These are phyloP conservation scores for Postia placenta DNA, from an alignment of 768 basidiomycete genomes.

Conservation along the genomic window DNA sequence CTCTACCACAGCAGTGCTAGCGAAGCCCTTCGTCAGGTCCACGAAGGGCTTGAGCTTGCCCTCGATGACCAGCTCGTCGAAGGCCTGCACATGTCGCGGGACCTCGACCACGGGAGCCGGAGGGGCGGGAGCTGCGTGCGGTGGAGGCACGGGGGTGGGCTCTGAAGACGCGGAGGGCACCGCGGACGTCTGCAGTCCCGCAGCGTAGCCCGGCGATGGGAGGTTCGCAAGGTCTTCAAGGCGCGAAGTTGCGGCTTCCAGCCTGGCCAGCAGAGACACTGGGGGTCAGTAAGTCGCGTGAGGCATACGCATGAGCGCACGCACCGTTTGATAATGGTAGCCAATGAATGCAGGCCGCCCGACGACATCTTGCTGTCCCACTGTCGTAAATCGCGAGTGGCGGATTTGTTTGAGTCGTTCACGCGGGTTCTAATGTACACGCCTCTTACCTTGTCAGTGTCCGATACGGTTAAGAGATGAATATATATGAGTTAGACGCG, in stretches of 20 bases:
- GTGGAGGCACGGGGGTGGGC: slow-evolving; percentile 22
- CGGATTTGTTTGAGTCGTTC: too few species aligned
- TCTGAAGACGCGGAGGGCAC: slow-evolving; percentile 4
- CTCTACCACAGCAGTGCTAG: slow-evolving; percentile 62
- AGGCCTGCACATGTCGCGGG: slow-evolving; percentile 63
- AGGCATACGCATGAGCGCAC: slow-evolving; percentile 5
- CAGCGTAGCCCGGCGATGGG: slow-evolving; percentile 21
- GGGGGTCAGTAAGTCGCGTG: slow-evolving; percentile 14
- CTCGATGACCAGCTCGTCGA: slow-evolving; percentile 66
- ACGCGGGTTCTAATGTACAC: too few species aligned
- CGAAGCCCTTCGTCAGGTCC: slow-evolving; percentile 64
- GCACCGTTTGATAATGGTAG: slow-evolving; percentile 80
- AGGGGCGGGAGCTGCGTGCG: slow-evolving; percentile 26
- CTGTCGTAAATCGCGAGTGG: too few species aligned
- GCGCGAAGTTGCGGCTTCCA: slow-evolving; percentile 90
- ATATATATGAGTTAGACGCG: too few species aligned
- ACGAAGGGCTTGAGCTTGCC: slow-evolving; percentile 71
- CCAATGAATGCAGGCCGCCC: slow-evolving; percentile 61
- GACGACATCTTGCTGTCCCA: slow-evolving; percentile 16
- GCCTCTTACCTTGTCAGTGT: too few species aligned
- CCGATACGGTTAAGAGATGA: too few species aligned
- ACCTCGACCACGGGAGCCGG: slow-evolving; percentile 32
- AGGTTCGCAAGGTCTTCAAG: slow-evolving; percentile 83
- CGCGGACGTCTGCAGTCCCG: slow-evolving; percentile 9
- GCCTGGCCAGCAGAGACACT: slow-evolving; percentile 35